Percentiles rank a stretch among this genome's conserved stretches.
Conservation (phyloP, 129 eudicot species). For the Flaveria linearis region DNA sequence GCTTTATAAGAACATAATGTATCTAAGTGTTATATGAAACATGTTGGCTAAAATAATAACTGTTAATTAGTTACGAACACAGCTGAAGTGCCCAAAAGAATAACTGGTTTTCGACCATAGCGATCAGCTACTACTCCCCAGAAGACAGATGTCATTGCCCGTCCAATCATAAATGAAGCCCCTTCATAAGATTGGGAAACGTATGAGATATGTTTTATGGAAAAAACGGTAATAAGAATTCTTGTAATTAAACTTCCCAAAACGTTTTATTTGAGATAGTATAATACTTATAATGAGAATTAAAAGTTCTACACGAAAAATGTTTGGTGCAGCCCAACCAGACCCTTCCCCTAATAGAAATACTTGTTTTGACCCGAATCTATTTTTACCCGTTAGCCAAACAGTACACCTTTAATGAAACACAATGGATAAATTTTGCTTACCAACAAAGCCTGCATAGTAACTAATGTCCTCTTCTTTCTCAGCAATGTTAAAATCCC, state of each 20-base stretch:
- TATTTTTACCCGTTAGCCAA: neutral
- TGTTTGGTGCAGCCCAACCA: neutral
- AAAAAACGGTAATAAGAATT: neutral
- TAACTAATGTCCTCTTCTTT: constrained; percentile 80
- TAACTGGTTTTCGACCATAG: constrained; percentile 89
- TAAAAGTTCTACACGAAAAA: neutral
- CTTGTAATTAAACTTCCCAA: neutral
- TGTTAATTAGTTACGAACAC: constrained; percentile 42
- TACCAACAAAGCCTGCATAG: constrained; percentile 93
- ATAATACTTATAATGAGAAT: neutral
- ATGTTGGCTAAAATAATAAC: neutral
- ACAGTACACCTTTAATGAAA: neutral
- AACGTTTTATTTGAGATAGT: neutral
- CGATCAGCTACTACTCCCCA: constrained; percentile 90
- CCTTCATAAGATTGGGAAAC: constrained; percentile 47
- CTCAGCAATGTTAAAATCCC: constrained; percentile 78
- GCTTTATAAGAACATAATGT: neutral
- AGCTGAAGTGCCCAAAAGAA: constrained; percentile 59
- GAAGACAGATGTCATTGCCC: constrained; percentile 76
- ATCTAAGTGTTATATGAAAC: neutral
- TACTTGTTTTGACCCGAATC: neutral
- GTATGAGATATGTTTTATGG: constrained; percentile 10
- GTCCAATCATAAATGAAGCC: constrained; percentile 81
- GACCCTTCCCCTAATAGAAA: neutral
- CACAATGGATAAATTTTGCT: constrained; percentile 10